Evolutionary conservation across 805 yeast species (phyloP), one percentile per base, ranked within the genome.

Genomic region (Candida schatavii): DNA sequence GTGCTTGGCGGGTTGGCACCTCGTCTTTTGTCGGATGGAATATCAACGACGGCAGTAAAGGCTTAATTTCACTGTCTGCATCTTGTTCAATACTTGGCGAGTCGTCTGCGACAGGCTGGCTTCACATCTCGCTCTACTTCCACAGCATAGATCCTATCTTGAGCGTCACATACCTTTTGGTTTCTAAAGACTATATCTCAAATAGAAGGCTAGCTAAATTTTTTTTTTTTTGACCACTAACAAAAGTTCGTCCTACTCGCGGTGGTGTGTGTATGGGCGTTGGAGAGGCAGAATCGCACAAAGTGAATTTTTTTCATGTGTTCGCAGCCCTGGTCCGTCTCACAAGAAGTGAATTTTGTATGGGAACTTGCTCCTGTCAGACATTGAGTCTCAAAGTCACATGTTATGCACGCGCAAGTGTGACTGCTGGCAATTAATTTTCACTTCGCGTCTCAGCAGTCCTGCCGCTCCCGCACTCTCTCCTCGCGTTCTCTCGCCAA

Each of bases 221-320:
- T 42, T 38, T 43, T 32, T 33, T 31, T 32, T 32, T 37, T 23
- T 26, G 13, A n/a, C 21, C 38, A 5, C 29, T 42, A 50, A 51
- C 27, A 23, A 23, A 23, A 11, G 7, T 23, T 23, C 27, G 27
- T 11, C 11, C 35, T 17, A 14, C 21, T 17, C 19, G 35, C 18
- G 5, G 5, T 17, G 20, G 35, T 14, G 14, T 6, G 10, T 17
- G 21, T 22, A 22, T 23, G 27, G 27, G 27, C 11, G 7, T 23
- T 7, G 20, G 10, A 7, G 32, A 17, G 10, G 32, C 17, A 13
- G 17, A 29, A 29, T 7, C 32, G n/a, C n/a, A 29, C 14, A 29
- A 29, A 31, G 20, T 31, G 20, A 31, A 31, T 31, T 31, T 31
- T 23, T 23, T 31, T 31, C 35, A 31, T 11, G 22, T 20, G 35